A percentile compares a stretch with the other conserved stretches of the same genome.
phyloP scores from a whole-genome alignment of 768 basidiomycete genomes.

The Paxillus ammoniavirescens region DNA sequence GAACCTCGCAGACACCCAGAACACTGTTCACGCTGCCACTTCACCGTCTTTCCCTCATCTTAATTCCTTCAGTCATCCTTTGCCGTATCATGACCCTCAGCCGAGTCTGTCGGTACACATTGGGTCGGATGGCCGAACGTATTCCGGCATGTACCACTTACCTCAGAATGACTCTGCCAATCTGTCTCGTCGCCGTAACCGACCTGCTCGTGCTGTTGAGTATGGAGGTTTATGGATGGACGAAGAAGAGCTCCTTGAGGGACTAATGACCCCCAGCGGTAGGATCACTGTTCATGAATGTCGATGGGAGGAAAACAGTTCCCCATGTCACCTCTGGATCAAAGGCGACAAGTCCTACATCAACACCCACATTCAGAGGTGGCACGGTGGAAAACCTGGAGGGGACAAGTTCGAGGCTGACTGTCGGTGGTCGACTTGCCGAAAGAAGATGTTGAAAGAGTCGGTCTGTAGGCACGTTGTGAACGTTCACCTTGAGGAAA shows the following conservation, averaged over 20 bases:
- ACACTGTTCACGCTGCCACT: neutral
- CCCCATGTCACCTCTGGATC: conserved; percentile 15
- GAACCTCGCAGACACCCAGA: no score
- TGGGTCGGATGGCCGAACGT: neutral
- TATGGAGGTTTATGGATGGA: conserved; percentile 11
- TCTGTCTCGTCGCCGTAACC: neutral
- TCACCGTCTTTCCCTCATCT: neutral
- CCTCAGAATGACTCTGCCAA: neutral
- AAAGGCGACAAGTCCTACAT: conserved; percentile 13
- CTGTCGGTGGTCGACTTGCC: conserved; percentile 17
- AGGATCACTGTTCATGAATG: conserved; percentile 10
- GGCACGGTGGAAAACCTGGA: conserved; percentile 11
- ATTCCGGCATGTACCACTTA: neutral
- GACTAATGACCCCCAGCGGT: neutral
- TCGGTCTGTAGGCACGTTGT: conserved; percentile 19
- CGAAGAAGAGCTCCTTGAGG: conserved; percentile 9
- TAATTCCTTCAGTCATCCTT: neutral
- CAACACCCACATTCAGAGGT: conserved; percentile 15
- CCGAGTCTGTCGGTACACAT: neutral
- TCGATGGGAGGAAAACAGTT: conserved; percentile 6
- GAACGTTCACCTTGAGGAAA: conserved; percentile 13
- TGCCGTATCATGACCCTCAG: neutral
- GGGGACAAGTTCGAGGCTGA: conserved; percentile 7
- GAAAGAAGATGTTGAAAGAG: conserved; percentile 20
- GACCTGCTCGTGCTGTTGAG: conserved; percentile 2